Percentiles rank a stretch among this genome's conserved stretches.
Conservation (phyloP, 2,329 filamentous ascomycete species). For the Exophiala xenobiotica region DNA sequence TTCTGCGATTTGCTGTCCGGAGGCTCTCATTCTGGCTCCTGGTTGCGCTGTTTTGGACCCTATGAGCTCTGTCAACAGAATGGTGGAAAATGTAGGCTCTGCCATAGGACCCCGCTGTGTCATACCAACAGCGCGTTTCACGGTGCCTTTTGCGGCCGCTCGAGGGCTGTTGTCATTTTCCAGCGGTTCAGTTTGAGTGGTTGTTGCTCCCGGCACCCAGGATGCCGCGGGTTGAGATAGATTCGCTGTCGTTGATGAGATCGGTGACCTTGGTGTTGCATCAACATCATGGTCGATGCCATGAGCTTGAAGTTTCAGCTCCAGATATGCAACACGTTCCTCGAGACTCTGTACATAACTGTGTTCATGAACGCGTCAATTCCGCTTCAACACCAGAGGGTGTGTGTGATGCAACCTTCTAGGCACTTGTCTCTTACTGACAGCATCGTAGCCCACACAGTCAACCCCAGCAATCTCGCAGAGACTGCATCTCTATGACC, state of each 20-base stretch:
- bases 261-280: neutral
- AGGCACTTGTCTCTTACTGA: constrained; percentile 91
- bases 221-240: too few species aligned
- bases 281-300: constrained; percentile 51
- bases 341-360: constrained; percentile 93
- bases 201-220: too few species aligned
- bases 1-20: neutral
- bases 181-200: too few species aligned
- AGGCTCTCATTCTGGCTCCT: neutral
- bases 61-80: constrained; percentile 14
- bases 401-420: constrained; percentile 40
- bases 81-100: constrained; percentile 8
- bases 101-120: neutral
- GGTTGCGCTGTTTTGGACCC: neutral
- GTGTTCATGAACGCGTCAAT: constrained; percentile 16
- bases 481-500: constrained; percentile 70
- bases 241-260: neutral
- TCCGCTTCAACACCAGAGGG: neutral
- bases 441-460: constrained; percentile 93
- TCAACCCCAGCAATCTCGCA: constrained; percentile 86
- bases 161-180: too few species aligned
- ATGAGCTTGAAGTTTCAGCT: constrained; percentile 68
- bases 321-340: constrained; percentile 77
- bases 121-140: neutral
- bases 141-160: too few species aligned